Conservation (phyloP, 306 rosid species). For the Begonia loranthoides region DNA sequence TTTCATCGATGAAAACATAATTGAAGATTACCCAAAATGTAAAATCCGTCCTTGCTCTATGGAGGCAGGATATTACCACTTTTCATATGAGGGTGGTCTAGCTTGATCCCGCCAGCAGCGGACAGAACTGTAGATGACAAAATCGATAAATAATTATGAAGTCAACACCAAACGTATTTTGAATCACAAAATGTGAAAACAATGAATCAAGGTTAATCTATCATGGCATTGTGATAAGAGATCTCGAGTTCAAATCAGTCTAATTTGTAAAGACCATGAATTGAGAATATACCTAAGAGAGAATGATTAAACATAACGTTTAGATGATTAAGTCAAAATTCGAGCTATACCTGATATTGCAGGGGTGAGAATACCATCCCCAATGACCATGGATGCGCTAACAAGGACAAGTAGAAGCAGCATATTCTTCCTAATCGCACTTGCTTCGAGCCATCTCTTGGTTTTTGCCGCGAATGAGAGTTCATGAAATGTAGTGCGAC, state of each 20-base stretch:
- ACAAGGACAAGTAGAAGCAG: constrained; percentile 87
- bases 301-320: no score
- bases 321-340: no score
- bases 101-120: constrained; percentile 96
- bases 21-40: constrained; percentile 5
- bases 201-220: no score
- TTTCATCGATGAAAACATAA: constrained; percentile 1
- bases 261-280: no score
- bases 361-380: constrained; percentile 98
- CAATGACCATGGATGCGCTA: constrained; percentile 96
- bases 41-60: constrained; percentile 1
- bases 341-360: constrained; percentile 74
- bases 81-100: constrained; percentile 45
- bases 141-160: no score
- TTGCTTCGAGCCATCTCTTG: constrained; percentile 74
- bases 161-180: no score
- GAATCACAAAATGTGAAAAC: no score
- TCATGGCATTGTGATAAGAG: no score
- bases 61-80: constrained; percentile 35
- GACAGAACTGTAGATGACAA: constrained; percentile 47
- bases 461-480: constrained; percentile 76
- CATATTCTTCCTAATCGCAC: constrained; percentile 32
- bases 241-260: no score
- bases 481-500: constrained; percentile 77
- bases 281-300: no score